These are phyloP conservation scores for Bimuria novae-zelandiae DNA, from an alignment of 2,329 filamentous ascomycete genomes.

Conservation along the genomic window DNA sequence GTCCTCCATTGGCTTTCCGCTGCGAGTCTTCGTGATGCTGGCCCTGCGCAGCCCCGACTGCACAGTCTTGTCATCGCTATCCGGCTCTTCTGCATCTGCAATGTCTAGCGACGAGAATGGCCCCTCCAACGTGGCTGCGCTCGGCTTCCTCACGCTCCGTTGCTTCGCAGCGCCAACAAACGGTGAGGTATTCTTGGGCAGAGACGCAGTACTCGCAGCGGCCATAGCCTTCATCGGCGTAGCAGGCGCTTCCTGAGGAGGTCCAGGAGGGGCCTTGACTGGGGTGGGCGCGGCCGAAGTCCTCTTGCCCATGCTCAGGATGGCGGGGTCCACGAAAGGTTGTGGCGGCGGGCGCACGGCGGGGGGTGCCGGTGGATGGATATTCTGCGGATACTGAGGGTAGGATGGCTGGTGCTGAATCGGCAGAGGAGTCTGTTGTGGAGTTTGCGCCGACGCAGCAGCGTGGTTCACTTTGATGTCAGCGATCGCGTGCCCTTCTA, in stretches of 20 bases:
- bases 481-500: constrained; percentile 62
- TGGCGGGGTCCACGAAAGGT: constrained; percentile 78
- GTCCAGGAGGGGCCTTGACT: constrained; percentile 24
- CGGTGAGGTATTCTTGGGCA: constrained; percentile 45
- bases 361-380: constrained; percentile 15
- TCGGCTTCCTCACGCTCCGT: constrained; percentile 39
- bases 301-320: constrained; percentile 66
- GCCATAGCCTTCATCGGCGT: constrained; percentile 50
- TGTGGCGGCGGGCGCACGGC: constrained; percentile 38
- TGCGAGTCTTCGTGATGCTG: constrained; percentile 48
- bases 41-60: constrained; percentile 35
- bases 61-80: constrained; percentile 40
- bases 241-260: constrained; percentile 46
- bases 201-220: constrained; percentile 38
- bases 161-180: constrained; percentile 42
- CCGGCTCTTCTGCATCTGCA: constrained; percentile 45
- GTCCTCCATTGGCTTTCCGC: constrained; percentile 48
- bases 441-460: constrained; percentile 24
- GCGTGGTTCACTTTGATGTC: constrained; percentile 60
- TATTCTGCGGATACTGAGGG: constrained; percentile 25
- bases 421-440: constrained; percentile 13
- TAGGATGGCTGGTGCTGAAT: constrained; percentile 24
- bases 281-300: constrained; percentile 31
- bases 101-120: constrained; percentile 49
- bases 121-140: constrained; percentile 45